Evolutionary conservation across 2,329 filamentous ascomycete genomes (phyloP).

Genomic region (Aspergillus sp.): DNA sequence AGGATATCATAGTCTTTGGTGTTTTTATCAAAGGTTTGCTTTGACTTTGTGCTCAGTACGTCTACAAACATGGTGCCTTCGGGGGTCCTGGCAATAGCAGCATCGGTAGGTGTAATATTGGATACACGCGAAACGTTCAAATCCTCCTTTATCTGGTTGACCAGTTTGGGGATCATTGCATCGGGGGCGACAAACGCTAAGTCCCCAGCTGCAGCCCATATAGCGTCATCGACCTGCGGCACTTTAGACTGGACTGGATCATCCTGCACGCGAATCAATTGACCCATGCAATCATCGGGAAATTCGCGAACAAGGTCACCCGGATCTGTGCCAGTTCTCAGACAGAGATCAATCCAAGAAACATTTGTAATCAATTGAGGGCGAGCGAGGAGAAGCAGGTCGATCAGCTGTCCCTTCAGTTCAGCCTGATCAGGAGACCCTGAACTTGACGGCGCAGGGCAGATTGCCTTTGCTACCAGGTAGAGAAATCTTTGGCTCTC

Average conservation of each 20-base stretch:
- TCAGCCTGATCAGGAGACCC: constrained; percentile 35
- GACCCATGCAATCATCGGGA: constrained; percentile 63
- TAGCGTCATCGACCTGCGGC: constrained; percentile 58
- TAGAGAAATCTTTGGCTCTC: constrained; percentile 63
- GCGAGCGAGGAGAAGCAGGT: constrained; percentile 74
- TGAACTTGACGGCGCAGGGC: constrained; percentile 28
- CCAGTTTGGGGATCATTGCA: constrained; percentile 70
- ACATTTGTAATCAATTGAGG: constrained; percentile 73
- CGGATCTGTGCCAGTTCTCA: constrained; percentile 79
- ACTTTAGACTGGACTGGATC: constrained; percentile 38
- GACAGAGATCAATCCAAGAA: constrained; percentile 86
- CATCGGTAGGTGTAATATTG: constrained; percentile 79
- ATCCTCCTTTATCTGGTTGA: constrained; percentile 72
- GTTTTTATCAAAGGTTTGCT: constrained; percentile 77
- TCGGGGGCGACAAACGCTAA: constrained; percentile 92
- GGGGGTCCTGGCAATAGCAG: constrained; percentile 87
- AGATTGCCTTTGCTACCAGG: constrained; percentile 51
- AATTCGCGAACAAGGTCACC: constrained; percentile 70
- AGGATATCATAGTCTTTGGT: constrained; percentile 92
- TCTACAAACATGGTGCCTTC: constrained; percentile 88
- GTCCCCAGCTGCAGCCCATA: constrained; percentile 83
- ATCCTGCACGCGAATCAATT: constrained; percentile 61
- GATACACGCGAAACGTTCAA: constrained; percentile 69
- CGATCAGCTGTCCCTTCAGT: constrained; percentile 71
- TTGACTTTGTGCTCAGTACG: constrained; percentile 79